Evolutionary conservation across 192 early-diverging fungal species (phyloP).

Genomic region (Glomus cerebriforme): DNA sequence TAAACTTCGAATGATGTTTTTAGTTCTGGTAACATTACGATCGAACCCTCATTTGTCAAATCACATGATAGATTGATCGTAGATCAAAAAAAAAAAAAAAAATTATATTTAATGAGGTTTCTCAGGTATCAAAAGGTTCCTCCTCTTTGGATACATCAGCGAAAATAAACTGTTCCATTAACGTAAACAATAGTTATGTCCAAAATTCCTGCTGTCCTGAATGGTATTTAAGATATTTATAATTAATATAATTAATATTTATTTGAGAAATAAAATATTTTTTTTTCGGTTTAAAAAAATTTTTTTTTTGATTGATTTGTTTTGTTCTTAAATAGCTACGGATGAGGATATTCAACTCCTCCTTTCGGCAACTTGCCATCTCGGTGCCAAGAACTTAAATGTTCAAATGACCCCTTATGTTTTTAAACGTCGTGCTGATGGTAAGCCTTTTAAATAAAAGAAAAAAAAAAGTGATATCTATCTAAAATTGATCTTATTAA

Average conservation of each 20-base stretch:
- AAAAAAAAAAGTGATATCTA: too few species aligned
- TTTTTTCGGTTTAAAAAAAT: background rate
- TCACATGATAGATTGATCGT: background rate
- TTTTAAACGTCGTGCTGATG: constrained; percentile 96
- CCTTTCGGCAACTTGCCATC: constrained; percentile 95
- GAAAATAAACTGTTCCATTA: constrained; percentile 42
- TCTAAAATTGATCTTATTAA: too few species aligned
- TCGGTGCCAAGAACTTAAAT: constrained; percentile 98
- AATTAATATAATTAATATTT: background rate
- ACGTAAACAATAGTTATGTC: constrained; percentile 48
- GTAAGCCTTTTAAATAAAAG: constrained; percentile 44
- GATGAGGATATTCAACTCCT: constrained; percentile 94
- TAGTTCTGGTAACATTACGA: too few species aligned
- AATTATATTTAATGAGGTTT: background rate
- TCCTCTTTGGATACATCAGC: constrained; percentile 10
- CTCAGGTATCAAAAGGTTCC: background rate
- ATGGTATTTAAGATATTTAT: constrained; percentile 22
- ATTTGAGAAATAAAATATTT: background rate
- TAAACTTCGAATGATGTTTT: too few species aligned
- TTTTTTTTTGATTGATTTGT: background rate
- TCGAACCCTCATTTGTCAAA: background rate
- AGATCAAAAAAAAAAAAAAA: background rate
- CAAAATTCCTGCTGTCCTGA: constrained; percentile 49
- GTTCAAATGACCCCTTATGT: constrained; percentile 95
- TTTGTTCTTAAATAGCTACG: constrained; percentile 64